Base-by-base conservation (phyloP, 345 rosid species). In the Abelmoschus esculentus region DNA sequence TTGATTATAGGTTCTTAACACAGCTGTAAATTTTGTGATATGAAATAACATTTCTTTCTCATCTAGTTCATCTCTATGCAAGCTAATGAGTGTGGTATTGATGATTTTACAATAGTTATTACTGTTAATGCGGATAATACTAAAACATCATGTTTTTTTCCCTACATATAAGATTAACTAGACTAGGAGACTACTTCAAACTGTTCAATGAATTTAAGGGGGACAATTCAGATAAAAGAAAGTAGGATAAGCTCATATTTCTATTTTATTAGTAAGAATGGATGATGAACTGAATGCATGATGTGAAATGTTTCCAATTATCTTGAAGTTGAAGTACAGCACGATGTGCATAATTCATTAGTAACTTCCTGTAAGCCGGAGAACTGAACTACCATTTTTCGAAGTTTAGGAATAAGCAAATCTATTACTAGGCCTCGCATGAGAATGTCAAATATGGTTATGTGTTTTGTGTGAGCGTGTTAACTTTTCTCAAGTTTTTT, bases 1-100 rank as follows among this genome's bases (percentile, higher is more conserved):
- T 72, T 73, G 72, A 73, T 49, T 46, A 75, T 71, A 79, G 74
- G 61, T 69, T 76, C 72, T 81, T 64, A 42, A 76, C 76, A 81
- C 76, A 62, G 69, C 52, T 82, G 88, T 77, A 83, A 69, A 79
- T 73, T 73, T 42, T 62, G 57, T 66, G 65, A 58, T 63, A 77
- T 54, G 69, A 69, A 80, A 75, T 74, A 68, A 62, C 69, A 83
- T 76, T 81, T 1, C 47, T 38, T 62, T 19, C 50, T 6, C 47
- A 13, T 1, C n/a, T 34, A 7, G 56, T 53, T 36, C 50, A 42
- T 19, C 54, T 53, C 52, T 72, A 74, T 61, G 46, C 49, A 61
- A 40, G n/a, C 56, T 56, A 7, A 63, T 0, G 40, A 42, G 47
- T 46, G 61, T 56, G 10, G 17, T 62, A 26, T 26, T 32, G 14